Conservation (phyloP, 495 filamentous ascomycete species). For the Bryoglossum gracile region DNA sequence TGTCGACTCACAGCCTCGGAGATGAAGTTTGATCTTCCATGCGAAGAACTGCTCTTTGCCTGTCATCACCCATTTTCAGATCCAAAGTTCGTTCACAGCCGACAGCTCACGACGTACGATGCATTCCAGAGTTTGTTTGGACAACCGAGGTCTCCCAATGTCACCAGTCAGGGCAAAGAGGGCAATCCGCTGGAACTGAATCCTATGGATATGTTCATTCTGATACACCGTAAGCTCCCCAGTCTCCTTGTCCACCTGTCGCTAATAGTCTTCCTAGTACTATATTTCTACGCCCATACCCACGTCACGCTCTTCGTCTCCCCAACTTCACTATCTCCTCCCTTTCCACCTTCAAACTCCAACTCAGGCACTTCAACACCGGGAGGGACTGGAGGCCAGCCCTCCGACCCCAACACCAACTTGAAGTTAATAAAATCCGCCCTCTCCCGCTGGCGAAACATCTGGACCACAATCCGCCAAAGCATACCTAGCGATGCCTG, state of each 20-base stretch:
- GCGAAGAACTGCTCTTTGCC: constrained; percentile 13
- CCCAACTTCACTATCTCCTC: too few species aligned
- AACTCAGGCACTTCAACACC: constrained; percentile 4
- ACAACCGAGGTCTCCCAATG: not conserved
- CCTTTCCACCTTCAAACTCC: not conserved
- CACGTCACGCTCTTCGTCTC: constrained; percentile 14
- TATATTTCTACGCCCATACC: constrained; percentile 17
- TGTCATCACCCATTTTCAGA: constrained; percentile 12
- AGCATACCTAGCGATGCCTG: constrained; percentile 10
- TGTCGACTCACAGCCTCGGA: constrained; percentile 7
- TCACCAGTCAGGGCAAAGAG: constrained; percentile 1
- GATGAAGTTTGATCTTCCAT: constrained; percentile 14
- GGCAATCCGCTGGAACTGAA: constrained; percentile 14
- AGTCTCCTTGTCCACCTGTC: too few species aligned
- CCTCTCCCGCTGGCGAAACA: constrained; percentile 10
- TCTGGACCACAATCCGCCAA: constrained; percentile 10
- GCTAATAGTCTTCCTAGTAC: too few species aligned
- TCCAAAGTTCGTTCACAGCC: constrained; percentile 6
- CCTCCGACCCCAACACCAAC: not conserved
- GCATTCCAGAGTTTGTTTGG: constrained; percentile 17
- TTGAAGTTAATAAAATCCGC: constrained; percentile 9
- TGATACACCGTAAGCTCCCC: constrained; percentile 11
- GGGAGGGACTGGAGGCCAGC: not conserved
- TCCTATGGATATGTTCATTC: constrained; percentile 18
- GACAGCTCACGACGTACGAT: constrained; percentile 10